Percentiles rank a stretch among this genome's conserved stretches.
These are phyloP conservation scores for Podospora australis DNA, from an alignment of 495 filamentous ascomycete species.

Conservation along the genomic window DNA sequence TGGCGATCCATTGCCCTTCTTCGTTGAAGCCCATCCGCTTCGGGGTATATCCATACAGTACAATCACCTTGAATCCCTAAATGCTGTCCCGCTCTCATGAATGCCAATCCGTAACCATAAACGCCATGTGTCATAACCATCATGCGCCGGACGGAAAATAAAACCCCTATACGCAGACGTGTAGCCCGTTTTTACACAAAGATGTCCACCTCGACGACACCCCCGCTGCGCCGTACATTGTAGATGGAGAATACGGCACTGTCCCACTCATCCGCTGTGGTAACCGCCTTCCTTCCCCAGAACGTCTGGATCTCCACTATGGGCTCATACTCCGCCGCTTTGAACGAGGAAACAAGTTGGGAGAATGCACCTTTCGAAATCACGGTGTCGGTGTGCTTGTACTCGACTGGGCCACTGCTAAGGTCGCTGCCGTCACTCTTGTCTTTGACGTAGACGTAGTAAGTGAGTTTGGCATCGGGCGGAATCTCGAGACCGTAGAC, in stretches of 20 bases:
- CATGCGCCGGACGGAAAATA: too few relatives aligned
- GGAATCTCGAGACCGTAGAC: slow-evolving; percentile 14
- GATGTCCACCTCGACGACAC: slow-evolving; percentile 14
- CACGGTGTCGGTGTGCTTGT: slow-evolving; percentile 9
- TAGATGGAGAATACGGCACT: slow-evolving; percentile 11
- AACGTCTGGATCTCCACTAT: slow-evolving; percentile 10
- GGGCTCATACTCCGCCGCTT: slow-evolving; percentile 9
- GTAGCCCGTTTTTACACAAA: slow-evolving; percentile 10
- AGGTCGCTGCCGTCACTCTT: slow-evolving; percentile 9
- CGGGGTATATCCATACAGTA: too few relatives aligned
- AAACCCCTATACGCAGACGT: too few relatives aligned
- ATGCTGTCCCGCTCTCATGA: too few relatives aligned
- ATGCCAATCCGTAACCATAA: too few relatives aligned
- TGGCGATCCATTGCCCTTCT: too few relatives aligned
- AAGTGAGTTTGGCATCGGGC: slow-evolving; percentile 14
- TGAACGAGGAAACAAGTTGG: slow-evolving; percentile 8
- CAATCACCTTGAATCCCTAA: too few relatives aligned
- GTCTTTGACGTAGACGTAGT: slow-evolving; percentile 17
- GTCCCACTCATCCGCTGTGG: slow-evolving; percentile 12
- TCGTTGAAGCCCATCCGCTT: too few relatives aligned
- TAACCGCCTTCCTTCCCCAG: slow-evolving; percentile 2
- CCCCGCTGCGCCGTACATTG: slow-evolving; percentile 10
- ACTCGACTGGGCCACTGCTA: neutral
- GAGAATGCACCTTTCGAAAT: slow-evolving; percentile 11
- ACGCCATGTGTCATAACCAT: too few relatives aligned